These are phyloP conservation scores for Ogataea ramenticola DNA, from an alignment of 805 yeast genomes.

Conservation along the genomic window DNA sequence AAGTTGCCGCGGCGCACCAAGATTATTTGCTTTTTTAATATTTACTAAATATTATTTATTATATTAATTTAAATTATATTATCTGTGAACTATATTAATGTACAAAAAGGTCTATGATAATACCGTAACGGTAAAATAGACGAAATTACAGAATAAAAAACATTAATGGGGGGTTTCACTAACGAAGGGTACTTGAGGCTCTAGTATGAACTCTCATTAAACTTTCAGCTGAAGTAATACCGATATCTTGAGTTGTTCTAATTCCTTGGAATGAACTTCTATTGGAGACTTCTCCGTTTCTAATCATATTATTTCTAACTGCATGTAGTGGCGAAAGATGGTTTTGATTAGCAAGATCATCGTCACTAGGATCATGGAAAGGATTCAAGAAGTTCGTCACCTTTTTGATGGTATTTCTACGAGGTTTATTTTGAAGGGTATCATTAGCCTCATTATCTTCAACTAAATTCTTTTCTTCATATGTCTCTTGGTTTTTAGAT, in stretches of 20 bases:
- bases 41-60: no score
- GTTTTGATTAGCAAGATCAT: not conserved
- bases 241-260: constrained; percentile 17
- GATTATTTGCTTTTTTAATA: no score
- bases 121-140: no score
- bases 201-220: constrained; percentile 18
- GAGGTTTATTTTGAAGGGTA: constrained; percentile 3
- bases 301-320: constrained; percentile 14
- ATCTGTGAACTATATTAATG: no score
- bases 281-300: constrained; percentile 15
- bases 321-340: constrained; percentile 9
- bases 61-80: no score
- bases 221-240: constrained; percentile 15
- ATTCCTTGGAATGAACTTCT: constrained; percentile 18
- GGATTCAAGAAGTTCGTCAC: constrained; percentile 3
- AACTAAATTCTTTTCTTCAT: constrained; percentile 1
- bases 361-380: constrained; percentile 3
- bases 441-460: not conserved
- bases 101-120: no score
- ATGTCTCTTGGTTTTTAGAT: not conserved
- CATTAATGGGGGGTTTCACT: no score
- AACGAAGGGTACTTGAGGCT: constrained; percentile 1
- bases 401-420: constrained; percentile 11
- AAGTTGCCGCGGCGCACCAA: no score
- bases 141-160: no score